Base-by-base conservation (phyloP, 129 eudicot species). In the Lonicera japonica region DNA sequence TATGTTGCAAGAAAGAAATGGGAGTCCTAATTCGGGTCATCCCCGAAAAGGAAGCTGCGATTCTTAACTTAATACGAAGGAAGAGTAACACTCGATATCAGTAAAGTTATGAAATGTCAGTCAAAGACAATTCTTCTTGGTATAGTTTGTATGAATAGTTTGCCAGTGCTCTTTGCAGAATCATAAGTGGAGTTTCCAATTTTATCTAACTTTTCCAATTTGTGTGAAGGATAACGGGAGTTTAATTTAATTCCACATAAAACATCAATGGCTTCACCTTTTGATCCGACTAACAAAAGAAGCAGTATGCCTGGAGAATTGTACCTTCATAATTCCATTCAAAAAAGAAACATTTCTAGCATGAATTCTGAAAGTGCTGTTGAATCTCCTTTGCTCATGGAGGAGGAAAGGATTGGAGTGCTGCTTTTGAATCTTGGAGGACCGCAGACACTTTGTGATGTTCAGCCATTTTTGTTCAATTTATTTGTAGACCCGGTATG, bases 401-500 rank as follows among this genome's bases (percentile, higher is more conserved):
- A 77, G 25, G 97, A 87, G 60, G 96, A 87, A 56, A 91, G 75
- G 60, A 72, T 91, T 55, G 97, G 97, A 61, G 97, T 91, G 29
- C 77, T 91, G 70, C 95, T 91, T 63, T 60, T 91, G 52, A 91
- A 91, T 77, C 87, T 91, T 43, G 97, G 97, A 29, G 97, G 97
- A 51, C 97, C 97, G 2, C 95, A 91, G 10, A 86, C 95, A 2
- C 95, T 91, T 54, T 36, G 84, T 64, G 97, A 91, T 71, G 97
- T 91, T 76, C 97, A 91, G 64, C 95, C 97, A 17, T 91, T 91
- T 73, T 72, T 91, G 76, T 91, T 64, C 71, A 91, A 91, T 63
- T 75, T 91, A 51, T 91, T 91, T 78, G 97, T 95, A 16, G 97
- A 91, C 61, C 97, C 97, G 23, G 97, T 91, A 91, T 65, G 89